phyloP scores from a whole-genome alignment of 139 green algal species.

The Bryopsis sp. region DNA sequence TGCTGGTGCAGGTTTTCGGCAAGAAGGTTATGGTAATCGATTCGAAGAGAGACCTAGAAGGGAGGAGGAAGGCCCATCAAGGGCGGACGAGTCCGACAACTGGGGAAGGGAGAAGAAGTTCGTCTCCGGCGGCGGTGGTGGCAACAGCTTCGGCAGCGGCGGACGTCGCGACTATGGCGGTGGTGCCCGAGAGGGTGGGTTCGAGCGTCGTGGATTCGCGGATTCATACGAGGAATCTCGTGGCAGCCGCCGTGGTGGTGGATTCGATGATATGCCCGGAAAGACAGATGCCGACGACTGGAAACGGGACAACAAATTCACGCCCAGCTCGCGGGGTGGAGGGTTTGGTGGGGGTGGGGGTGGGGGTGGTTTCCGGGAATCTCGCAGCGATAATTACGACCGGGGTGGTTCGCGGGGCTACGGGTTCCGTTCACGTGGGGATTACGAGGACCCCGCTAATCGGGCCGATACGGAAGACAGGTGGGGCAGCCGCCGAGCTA shows the following conservation, averaged over 20 bases:
- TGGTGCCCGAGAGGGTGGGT: too few species aligned
- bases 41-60: constrained; percentile 21
- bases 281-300: constrained; percentile 35
- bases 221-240: constrained; percentile 28
- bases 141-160: constrained; percentile 6
- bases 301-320: constrained; percentile 15
- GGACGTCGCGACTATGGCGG: too few species aligned
- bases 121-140: constrained; percentile 27
- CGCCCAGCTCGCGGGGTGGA: not conserved
- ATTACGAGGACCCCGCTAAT: not conserved
- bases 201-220: too few species aligned
- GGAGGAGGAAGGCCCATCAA: constrained; percentile 40
- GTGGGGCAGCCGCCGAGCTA: too few species aligned
- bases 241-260: constrained; percentile 22
- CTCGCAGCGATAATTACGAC: not conserved
- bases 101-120: constrained; percentile 69
- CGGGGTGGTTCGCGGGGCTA: not conserved
- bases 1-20: not conserved
- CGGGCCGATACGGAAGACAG: not conserved
- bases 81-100: constrained; percentile 59
- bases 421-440: constrained; percentile 22
- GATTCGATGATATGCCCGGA: constrained; percentile 22
- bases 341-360: not conserved
- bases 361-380: constrained; percentile 15
- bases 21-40: constrained; percentile 2